Percentiles rank a stretch among this genome's conserved stretches.
phyloP scores from a whole-genome alignment of 164 flowering plant genomes.

The Saururus chinensis region DNA sequence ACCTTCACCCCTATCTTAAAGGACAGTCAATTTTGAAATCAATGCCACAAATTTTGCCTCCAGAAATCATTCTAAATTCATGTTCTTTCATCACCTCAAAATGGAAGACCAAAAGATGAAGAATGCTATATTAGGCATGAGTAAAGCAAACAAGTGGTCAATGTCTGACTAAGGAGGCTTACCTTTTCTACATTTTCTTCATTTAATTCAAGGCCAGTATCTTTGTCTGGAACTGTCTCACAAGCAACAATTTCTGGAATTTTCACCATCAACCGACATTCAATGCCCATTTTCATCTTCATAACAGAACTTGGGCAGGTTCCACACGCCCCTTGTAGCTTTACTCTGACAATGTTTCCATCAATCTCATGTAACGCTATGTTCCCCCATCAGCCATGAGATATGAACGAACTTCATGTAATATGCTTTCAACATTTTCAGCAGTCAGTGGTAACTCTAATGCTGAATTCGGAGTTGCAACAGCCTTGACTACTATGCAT shows the following conservation, averaged over 20 bases:
- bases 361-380: slow-evolving; percentile 92
- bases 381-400: slow-evolving; percentile 96
- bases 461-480: slow-evolving; percentile 75
- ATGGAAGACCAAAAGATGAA: no score
- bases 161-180: not conserved
- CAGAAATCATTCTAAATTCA: no score
- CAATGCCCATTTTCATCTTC: slow-evolving; percentile 96
- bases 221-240: slow-evolving; percentile 75
- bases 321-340: slow-evolving; percentile 97
- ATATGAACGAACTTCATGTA: slow-evolving; percentile 90
- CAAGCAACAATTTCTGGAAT: slow-evolving; percentile 89
- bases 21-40: no score
- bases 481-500: slow-evolving; percentile 56
- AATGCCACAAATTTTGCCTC: no score
- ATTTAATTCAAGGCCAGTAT: slow-evolving; percentile 84
- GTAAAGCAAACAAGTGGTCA: not conserved
- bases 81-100: no score
- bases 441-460: slow-evolving; percentile 79
- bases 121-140: no score
- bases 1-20: no score
- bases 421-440: slow-evolving; percentile 78
- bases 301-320: slow-evolving; percentile 91
- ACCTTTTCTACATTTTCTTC: slow-evolving; percentile 95
- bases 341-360: slow-evolving; percentile 83
- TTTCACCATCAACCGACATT: slow-evolving; percentile 89